phyloP scores from a whole-genome alignment of 192 early-diverging fungal genomes.

The Coemansia sp. region DNA sequence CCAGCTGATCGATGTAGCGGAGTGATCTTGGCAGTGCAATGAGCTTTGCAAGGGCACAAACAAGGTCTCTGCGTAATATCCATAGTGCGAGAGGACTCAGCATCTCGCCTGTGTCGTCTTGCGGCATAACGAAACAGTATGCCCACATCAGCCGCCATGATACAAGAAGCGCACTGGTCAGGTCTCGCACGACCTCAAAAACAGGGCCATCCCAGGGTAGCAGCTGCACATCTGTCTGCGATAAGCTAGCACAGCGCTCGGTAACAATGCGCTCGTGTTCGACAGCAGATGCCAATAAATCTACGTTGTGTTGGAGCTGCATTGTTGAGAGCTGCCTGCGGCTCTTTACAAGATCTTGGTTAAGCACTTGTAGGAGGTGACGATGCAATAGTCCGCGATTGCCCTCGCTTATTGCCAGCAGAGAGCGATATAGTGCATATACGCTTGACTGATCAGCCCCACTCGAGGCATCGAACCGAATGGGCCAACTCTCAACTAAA shows the following conservation, averaged over 20 bases:
- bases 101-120: constrained; percentile 6
- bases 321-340: background rate
- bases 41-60: constrained; percentile 5
- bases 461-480: background rate
- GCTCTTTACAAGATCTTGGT: background rate
- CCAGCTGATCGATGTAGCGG: constrained; percentile 14
- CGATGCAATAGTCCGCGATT: constrained; percentile 16
- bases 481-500: too few relatives aligned
- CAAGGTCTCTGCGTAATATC: constrained; percentile 16
- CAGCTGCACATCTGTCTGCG: background rate
- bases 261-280: constrained; percentile 1
- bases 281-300: constrained; percentile 19
- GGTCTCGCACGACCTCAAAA: constrained; percentile 15
- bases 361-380: constrained; percentile 16
- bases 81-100: background rate
- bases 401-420: constrained; percentile 33
- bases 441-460: background rate
- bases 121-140: constrained; percentile 18
- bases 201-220: background rate
- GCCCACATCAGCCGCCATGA: constrained; percentile 40
- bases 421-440: constrained; percentile 27
- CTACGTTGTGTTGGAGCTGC: constrained; percentile 20
- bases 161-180: constrained; percentile 19
- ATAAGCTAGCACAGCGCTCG: background rate
- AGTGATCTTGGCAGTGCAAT: constrained; percentile 3